Evolutionary conservation across 2,329 filamentous ascomycete genomes (phyloP).

Genomic region (Ophiostoma triangulosporum): DNA sequence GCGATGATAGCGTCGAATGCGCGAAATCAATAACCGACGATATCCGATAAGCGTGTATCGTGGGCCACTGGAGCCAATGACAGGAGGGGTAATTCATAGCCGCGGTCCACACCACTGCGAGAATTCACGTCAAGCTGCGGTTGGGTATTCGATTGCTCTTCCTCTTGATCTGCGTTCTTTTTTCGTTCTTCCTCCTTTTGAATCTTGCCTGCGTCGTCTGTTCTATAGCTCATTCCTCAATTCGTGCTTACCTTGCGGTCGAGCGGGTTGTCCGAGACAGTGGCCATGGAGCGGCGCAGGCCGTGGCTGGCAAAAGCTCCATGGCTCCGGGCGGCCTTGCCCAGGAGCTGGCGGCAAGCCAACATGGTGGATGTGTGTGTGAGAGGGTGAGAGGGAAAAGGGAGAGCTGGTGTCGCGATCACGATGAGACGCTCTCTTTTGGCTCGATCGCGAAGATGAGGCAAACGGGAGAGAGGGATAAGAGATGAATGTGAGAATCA

Average conservation of each 20-base stretch:
- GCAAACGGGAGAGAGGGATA: slow-evolving; percentile 4
- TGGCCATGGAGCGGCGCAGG: slow-evolving; percentile 61
- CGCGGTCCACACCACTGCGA: background rate
- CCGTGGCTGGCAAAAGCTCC: slow-evolving; percentile 43
- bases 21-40: background rate
- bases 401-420: background rate
- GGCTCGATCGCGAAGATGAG: slow-evolving; percentile 1
- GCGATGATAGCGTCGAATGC: too few relatives aligned
- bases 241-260: slow-evolving; percentile 63
- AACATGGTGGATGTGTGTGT: slow-evolving; percentile 36
- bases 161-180: background rate
- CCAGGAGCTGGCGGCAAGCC: slow-evolving; percentile 58
- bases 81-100: slow-evolving; percentile 1
- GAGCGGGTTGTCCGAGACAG: slow-evolving; percentile 71
- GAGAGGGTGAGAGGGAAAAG: background rate
- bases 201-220: background rate
- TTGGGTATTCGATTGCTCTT: background rate
- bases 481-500: background rate
- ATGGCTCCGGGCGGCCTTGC: slow-evolving; percentile 48
- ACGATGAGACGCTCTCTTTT: slow-evolving; percentile 1
- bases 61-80: background rate
- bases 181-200: background rate
- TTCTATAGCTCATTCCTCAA: background rate
- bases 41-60: background rate
- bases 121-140: background rate